Base-by-base conservation (phyloP, 495 filamentous ascomycete genomes). In the Aspergillus olivimuriae region DNA sequence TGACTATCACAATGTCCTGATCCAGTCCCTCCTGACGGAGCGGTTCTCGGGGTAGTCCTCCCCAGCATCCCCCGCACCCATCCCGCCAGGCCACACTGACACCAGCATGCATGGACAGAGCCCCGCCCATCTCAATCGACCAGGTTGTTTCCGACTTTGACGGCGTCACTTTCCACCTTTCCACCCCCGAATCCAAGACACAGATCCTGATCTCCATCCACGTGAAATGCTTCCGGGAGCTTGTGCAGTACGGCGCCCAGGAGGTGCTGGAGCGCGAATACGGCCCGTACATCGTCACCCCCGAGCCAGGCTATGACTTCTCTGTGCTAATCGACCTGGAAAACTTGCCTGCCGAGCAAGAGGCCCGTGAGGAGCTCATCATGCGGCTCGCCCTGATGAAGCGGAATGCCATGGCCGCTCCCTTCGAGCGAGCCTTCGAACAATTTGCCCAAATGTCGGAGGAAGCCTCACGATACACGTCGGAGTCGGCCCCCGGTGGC, bases 101-200 rank as follows among this genome's bases (percentile, higher is more conserved):
- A 28, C 30, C 55, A 52, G 56, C 53, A 51, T 37, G 46, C 51
- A 55, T 71, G 62, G 70, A 46, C 65, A 95, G 92, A 67, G 80
- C 86, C 50, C 69, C 86, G 37, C 89, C 87, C 34, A 77, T 81
- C 34, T 84, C 84, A 57, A 91, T 99, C 67, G 94, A 97, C 68
- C 92, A 99, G 70, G 83, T 94, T 43, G 90, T 92, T 34, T 96
- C 90, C 53, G 92, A 99, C 62, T 99, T 99, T 61, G 92, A 99
- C 63, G 89, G 89, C 52, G 91, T 95, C 41, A 92, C 84, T 46
- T 99, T 96, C 69, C 92, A 99, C 65, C 83, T 99, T 49, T 96
- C 89, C 20, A 99, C 92, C 6, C 94, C 89, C 22, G 87, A 95
- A 57, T 72, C 81, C 42, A 96, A 94, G 74, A 80, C 87, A 31